phyloP scores from a whole-genome alignment of 768 basidiomycete species.

The Trametes gibbosa region DNA sequence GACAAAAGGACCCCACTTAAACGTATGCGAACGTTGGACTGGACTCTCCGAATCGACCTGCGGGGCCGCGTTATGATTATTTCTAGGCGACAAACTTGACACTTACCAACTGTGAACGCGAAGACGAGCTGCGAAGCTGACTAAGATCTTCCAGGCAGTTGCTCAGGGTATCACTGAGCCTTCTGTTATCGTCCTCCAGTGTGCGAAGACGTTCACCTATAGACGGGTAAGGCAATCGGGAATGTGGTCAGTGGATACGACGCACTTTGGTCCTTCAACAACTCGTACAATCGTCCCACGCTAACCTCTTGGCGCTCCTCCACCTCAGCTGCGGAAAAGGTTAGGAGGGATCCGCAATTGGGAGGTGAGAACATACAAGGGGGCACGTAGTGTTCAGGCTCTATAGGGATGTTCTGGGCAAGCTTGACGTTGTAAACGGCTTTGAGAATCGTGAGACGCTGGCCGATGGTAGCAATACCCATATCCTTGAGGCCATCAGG shows the following conservation, averaged over 20 bases:
- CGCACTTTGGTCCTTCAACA: slow-evolving; percentile 76
- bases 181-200: slow-evolving; percentile 78
- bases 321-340: slow-evolving; percentile 46
- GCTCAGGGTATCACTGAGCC: slow-evolving; percentile 60
- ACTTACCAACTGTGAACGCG: slow-evolving; percentile 11
- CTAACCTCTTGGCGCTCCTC: slow-evolving; percentile 56
- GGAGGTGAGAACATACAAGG: slow-evolving; percentile 59
- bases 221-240: background rate
- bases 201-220: slow-evolving; percentile 64
- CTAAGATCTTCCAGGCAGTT: slow-evolving; percentile 64
- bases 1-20: slow-evolving; percentile 85
- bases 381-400: slow-evolving; percentile 82
- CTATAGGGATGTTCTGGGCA: slow-evolving; percentile 77
- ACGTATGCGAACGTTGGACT: slow-evolving; percentile 72
- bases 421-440: slow-evolving; percentile 89
- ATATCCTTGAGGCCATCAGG: slow-evolving; percentile 82
- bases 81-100: background rate
- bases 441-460: slow-evolving; percentile 88
- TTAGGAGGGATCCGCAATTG: background rate
- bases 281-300: slow-evolving; percentile 61
- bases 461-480: slow-evolving; percentile 88
- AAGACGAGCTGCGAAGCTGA: slow-evolving; percentile 32
- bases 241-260: background rate
- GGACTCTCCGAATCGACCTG: slow-evolving; percentile 30
- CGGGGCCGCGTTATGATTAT: background rate